Evolutionary conservation across 2,329 filamentous ascomycete species (phyloP), one percentile per base, ranked within the genome.

Genomic region (Leptographium flavum): DNA sequence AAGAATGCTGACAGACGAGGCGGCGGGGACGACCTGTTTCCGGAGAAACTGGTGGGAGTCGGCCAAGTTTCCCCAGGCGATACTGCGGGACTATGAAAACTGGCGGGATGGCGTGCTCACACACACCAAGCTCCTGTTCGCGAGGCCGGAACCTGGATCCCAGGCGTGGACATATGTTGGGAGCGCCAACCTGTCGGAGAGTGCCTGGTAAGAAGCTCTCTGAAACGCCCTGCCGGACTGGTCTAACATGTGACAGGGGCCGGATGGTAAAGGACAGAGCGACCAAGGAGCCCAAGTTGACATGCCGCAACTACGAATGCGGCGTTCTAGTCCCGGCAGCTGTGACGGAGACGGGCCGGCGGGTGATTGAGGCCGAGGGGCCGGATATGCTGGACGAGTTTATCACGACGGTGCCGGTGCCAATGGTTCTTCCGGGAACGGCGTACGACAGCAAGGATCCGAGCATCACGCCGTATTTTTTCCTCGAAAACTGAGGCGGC

Each of bases 261-360:
- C 79, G 79, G 39, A 63, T 94, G 27, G 75, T 80, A 45, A 79
- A 79, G 55, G 81, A 93, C 55, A 77, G 73, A 53, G 63, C 60
- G 8, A 81, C 76, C 3, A 80, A 80, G 49, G 63, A 74, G 49
- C 74, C 78, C 13, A 94, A 87, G 60, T 69, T 96, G 50, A 87
- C 74, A 50, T 87, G 83, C 60, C 79, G 84, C 45, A 98, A 96
- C 60, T 96, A 90, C 88, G 92, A 96, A 63, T 94, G 87, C 57
- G 92, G 92, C 31, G 84, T 98, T 1, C 55, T 96, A 22, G 59
- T 95, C 35, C 78, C 80, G 4, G 19, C 36, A 6, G 19, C 23
- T 3, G 39, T 11, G 23, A 10, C 13, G 17, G 2, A 21, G 4
- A 11, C 21, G 15, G 6, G 15, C 19, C 13, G 8, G 27, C 8